phyloP scores from a whole-genome alignment of 441 rosid genomes.

The Adansonia gregorii region DNA sequence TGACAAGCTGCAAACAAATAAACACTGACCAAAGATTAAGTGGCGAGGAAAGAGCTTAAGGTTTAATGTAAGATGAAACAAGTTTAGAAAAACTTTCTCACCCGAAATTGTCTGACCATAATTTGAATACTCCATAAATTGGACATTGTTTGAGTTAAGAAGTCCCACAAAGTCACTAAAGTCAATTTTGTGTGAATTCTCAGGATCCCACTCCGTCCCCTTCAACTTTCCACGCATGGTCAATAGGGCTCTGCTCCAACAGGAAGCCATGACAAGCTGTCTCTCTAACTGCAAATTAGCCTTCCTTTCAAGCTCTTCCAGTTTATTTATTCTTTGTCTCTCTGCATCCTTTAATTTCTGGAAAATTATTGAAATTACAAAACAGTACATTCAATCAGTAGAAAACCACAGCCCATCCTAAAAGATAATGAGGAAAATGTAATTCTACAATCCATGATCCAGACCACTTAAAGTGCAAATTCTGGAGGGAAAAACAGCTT shows the following conservation, averaged over 20 bases:
- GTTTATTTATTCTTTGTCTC: slow-evolving; percentile 59
- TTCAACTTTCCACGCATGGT: slow-evolving; percentile 77
- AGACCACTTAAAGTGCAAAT: slow-evolving; percentile 7
- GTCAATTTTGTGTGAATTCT: slow-evolving; percentile 70
- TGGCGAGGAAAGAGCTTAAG: slow-evolving; percentile 16
- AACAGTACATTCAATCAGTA: background rate
- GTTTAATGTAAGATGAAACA: slow-evolving; percentile 5
- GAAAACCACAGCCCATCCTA: background rate
- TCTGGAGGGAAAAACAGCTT: background rate
- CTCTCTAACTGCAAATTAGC: slow-evolving; percentile 85
- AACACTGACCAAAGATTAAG: background rate
- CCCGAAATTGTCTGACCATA: slow-evolving; percentile 95
- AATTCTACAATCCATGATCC: background rate
- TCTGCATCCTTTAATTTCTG: slow-evolving; percentile 78
- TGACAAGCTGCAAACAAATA: background rate
- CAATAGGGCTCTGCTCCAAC: slow-evolving; percentile 83
- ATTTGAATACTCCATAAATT: slow-evolving; percentile 86
- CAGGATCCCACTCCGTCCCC: slow-evolving; percentile 94
- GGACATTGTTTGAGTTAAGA: slow-evolving; percentile 77
- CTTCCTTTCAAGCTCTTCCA: slow-evolving; percentile 80
- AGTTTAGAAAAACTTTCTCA: slow-evolving; percentile 26
- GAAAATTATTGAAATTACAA: slow-evolving; percentile 22
- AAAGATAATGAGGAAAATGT: background rate
- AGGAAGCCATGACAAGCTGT: slow-evolving; percentile 88
- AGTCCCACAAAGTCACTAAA: slow-evolving; percentile 79